A percentile compares a stretch with the other conserved stretches of the same genome.
These are phyloP conservation scores for Citrus unshiu DNA, from an alignment of 345 rosid species.

Conservation along the genomic window DNA sequence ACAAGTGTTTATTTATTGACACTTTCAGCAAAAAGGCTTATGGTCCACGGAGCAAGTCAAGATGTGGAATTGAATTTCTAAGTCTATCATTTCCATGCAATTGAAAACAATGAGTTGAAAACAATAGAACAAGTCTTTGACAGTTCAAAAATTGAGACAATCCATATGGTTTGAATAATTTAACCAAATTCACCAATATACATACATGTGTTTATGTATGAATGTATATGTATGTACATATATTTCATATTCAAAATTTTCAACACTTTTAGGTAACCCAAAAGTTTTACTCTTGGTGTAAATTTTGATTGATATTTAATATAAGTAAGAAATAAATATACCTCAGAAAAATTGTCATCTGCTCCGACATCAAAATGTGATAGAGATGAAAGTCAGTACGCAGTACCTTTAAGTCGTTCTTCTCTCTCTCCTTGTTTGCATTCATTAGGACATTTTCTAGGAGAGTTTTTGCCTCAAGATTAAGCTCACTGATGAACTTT, in stretches of 20 bases:
- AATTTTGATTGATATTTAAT: not conserved
- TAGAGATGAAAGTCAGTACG: constrained; percentile 57
- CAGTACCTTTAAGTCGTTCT: constrained; percentile 64
- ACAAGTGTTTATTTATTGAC: not conserved
- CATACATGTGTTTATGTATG: no score
- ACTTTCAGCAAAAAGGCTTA: not conserved
- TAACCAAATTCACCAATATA: not conserved
- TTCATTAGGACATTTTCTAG: constrained; percentile 83
- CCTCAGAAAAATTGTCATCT: constrained; percentile 7
- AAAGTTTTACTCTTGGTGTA: not conserved
- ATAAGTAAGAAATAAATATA: constrained; percentile 16
- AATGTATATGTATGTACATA: no score
- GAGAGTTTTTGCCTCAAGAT: constrained; percentile 72
- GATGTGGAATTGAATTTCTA: not conserved
- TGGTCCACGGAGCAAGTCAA: not conserved
- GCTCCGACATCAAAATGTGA: constrained; percentile 55
- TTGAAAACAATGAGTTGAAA: not conserved
- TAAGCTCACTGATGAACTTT: constrained; percentile 91
- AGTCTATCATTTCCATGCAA: not conserved
- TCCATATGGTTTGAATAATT: not conserved
- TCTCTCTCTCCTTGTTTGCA: constrained; percentile 84
- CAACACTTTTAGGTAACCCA: not conserved
- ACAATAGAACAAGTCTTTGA: not conserved
- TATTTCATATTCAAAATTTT: not conserved
- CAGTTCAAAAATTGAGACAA: not conserved